A percentile compares a stretch with the other conserved stretches of the same genome.
phyloP scores from a whole-genome alignment of 305 asterid genomes.

The Fraxinus xanthoxyloides region DNA sequence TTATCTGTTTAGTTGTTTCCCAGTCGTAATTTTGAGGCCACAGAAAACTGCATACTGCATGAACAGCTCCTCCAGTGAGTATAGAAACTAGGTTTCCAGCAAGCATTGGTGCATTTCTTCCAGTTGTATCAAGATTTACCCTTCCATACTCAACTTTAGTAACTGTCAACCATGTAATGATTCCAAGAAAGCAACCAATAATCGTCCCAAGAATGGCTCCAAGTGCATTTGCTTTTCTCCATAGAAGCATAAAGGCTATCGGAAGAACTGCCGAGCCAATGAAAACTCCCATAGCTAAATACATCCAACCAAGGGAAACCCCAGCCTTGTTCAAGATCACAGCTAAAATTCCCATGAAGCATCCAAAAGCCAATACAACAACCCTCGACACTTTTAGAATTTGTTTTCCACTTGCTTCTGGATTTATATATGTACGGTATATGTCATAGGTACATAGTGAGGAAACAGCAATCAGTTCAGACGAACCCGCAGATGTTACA shows the following conservation, averaged over 20 bases:
- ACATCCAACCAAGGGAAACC: slow-evolving; percentile 93
- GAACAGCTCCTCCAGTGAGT: slow-evolving; percentile 73
- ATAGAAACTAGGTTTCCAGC: slow-evolving; percentile 92
- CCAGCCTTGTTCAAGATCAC: slow-evolving; percentile 79
- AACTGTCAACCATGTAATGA: slow-evolving; percentile 73
- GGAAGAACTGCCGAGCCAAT: slow-evolving; percentile 88
- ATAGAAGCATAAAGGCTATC: slow-evolving; percentile 88
- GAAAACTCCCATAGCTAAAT: slow-evolving; percentile 84
- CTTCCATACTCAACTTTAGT: slow-evolving; percentile 73
- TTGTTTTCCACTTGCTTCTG: slow-evolving; percentile 70
- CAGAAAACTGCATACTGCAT: slow-evolving; percentile 58
- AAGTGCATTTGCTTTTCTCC: slow-evolving; percentile 71
- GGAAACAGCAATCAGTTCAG: slow-evolving; percentile 87
- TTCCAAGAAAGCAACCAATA: slow-evolving; percentile 68
- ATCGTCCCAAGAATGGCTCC: slow-evolving; percentile 80
- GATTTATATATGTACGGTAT: slow-evolving; percentile 79
- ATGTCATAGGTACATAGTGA: slow-evolving; percentile 86
- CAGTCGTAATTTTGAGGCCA: slow-evolving; percentile 83
- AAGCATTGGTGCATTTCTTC: slow-evolving; percentile 86
- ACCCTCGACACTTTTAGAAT: slow-evolving; percentile 69
- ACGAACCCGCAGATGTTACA: slow-evolving; percentile 92
- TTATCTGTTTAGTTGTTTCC: slow-evolving; percentile 73
- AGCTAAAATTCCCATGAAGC: slow-evolving; percentile 84
- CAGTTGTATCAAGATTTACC: slow-evolving; percentile 83
- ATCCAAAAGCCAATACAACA: slow-evolving; percentile 61